A percentile compares a stretch with the other conserved stretches of the same genome.
These are phyloP conservation scores for Salvia sclarea DNA, from an alignment of 305 asterid genomes.

Conservation along the genomic window DNA sequence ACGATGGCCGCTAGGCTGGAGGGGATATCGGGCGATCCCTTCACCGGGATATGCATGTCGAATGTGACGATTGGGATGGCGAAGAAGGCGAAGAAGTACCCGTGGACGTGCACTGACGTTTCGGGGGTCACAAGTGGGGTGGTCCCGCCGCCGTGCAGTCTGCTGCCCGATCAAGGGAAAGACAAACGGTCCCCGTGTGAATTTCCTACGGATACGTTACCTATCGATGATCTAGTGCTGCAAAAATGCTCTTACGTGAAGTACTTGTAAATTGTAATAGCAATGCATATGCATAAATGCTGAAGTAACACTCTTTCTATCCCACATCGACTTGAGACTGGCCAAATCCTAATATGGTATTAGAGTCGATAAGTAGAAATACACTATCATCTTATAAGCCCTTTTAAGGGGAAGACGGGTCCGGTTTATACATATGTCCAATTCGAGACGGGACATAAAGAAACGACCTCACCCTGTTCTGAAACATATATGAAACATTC, in stretches of 20 bases:
- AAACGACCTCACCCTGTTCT: neutral
- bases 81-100: constrained; percentile 60
- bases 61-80: constrained; percentile 76
- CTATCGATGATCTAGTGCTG: constrained; percentile 52
- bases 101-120: constrained; percentile 55
- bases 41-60: constrained; percentile 71
- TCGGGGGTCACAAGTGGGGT: constrained; percentile 52
- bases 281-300: neutral
- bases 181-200: constrained; percentile 39
- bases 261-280: constrained; percentile 23
- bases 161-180: constrained; percentile 44
- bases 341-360: no score
- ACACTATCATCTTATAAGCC: no score
- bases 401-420: no score
- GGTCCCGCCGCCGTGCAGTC: constrained; percentile 52
- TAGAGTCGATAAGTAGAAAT: no score
- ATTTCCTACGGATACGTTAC: constrained; percentile 53
- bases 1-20: constrained; percentile 61
- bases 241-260: constrained; percentile 51
- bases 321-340: no score
- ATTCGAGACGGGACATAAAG: neutral
- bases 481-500: neutral
- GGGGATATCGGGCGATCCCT: constrained; percentile 78
- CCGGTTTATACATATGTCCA: neutral
- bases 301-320: neutral